Percentiles rank a stretch among this genome's conserved stretches.
phyloP scores from a whole-genome alignment of 345 rosid genomes.

The Brassica incana region DNA sequence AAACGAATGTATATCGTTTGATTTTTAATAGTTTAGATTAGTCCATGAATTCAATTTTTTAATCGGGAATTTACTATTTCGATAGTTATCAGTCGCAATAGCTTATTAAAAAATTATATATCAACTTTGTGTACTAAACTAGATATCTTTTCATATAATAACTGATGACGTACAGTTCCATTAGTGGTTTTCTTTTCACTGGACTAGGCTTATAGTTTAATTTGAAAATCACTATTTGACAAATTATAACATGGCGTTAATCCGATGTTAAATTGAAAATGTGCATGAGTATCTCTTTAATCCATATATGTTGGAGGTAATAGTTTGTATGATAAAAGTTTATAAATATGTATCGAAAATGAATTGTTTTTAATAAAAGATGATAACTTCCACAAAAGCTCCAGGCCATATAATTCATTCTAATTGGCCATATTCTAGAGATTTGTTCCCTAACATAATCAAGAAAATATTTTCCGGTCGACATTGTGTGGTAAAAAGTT shows the following conservation, averaged over 20 bases:
- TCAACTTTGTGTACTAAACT: neutral
- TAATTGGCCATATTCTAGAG: conserved; percentile 5
- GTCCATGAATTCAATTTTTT: neutral
- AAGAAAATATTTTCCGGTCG: neutral
- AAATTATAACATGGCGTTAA: neutral
- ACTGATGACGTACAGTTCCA: neutral
- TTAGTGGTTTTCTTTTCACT: neutral
- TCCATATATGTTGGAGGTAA: neutral
- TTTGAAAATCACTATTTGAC: neutral
- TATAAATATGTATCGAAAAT: neutral
- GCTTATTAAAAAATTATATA: neutral
- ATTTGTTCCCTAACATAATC: conserved; percentile 22
- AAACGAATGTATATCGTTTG: neutral
- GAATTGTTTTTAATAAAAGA: neutral
- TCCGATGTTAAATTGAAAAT: neutral
- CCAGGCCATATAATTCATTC: neutral
- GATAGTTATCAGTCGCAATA: neutral
- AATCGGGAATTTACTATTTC: neutral
- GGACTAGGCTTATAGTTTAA: neutral
- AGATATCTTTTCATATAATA: neutral
- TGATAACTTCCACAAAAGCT: neutral
- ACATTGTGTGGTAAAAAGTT: conserved; percentile 7
- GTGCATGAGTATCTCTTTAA: neutral
- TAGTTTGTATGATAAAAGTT: neutral
- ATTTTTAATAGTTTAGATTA: neutral